These are phyloP conservation scores for Ensete glaucum DNA, from an alignment of 176 grass and related monocot genomes.

Conservation along the genomic window DNA sequence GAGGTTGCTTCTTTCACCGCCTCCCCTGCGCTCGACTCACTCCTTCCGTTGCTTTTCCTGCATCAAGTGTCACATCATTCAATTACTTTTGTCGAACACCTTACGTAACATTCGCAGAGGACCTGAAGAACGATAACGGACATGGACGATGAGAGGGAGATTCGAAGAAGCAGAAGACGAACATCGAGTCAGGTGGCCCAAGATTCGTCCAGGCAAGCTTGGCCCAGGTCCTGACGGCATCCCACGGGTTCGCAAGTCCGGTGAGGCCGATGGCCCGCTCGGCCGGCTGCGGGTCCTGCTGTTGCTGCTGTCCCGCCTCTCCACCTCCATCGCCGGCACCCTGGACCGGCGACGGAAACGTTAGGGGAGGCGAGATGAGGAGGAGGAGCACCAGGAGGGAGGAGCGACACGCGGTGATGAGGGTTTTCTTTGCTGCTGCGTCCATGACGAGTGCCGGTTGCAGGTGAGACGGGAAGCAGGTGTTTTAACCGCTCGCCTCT, in stretches of 20 bases:
- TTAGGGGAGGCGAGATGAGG: not conserved
- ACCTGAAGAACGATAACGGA: too few relatives aligned
- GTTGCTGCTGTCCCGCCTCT: not conserved
- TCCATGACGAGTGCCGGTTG: conserved; percentile 6
- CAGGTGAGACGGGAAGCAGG: not conserved
- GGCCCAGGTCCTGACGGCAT: conserved; percentile 44
- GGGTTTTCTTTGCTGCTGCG: not conserved
- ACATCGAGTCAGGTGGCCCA: conserved; percentile 26
- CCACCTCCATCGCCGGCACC: not conserved
- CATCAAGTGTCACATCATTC: not conserved
- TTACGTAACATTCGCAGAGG: not conserved
- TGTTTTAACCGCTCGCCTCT: not conserved
- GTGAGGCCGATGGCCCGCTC: conserved; percentile 60
- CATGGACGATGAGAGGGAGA: not conserved
- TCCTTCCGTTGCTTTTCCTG: not conserved
- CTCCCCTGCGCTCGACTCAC: not conserved
- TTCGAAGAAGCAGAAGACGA: not conserved
- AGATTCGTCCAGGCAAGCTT: conserved; percentile 45
- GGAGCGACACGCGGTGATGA: not conserved
- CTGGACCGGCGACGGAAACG: not conserved
- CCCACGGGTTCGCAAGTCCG: conserved; percentile 47
- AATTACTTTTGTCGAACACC: not conserved
- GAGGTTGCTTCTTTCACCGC: conserved; percentile 28
- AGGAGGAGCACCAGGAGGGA: conserved; percentile 26
- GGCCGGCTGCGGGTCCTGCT: conserved; percentile 18